A percentile compares a stretch with the other conserved stretches of the same genome.
phyloP scores from a whole-genome alignment of 768 basidiomycete genomes.

The Naematelia aurantialba region DNA sequence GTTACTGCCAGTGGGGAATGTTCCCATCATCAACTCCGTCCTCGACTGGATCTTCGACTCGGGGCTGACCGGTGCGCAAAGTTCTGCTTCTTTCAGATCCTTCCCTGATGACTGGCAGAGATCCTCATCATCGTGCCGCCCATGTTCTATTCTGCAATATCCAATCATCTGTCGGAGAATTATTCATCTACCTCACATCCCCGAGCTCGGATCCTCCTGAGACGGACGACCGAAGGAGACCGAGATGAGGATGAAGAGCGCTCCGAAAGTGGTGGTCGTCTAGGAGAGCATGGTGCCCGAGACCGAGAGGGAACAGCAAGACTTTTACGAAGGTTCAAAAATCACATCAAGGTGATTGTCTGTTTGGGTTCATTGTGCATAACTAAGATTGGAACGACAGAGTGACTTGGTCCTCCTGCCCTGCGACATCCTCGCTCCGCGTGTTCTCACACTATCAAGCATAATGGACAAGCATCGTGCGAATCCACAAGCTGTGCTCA shows the following conservation, averaged over 20 bases:
- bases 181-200: slow-evolving; percentile 61
- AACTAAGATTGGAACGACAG: slow-evolving; percentile 25
- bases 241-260: slow-evolving; percentile 42
- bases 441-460: slow-evolving; percentile 63
- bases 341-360: slow-evolving; percentile 59
- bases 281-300: slow-evolving; percentile 1
- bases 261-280: slow-evolving; percentile 5
- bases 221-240: slow-evolving; percentile 58
- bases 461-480: slow-evolving; percentile 76
- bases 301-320: slow-evolving; percentile 33
- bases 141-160: slow-evolving; percentile 58
- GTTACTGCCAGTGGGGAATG: slow-evolving; percentile 79
- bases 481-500: slow-evolving; percentile 37
- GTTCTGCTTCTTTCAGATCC: slow-evolving; percentile 5
- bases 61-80: slow-evolving; percentile 67
- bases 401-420: slow-evolving; percentile 83
- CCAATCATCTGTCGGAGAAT: slow-evolving; percentile 79
- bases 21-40: slow-evolving; percentile 76
- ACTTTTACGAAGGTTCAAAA: slow-evolving; percentile 70
- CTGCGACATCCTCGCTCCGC: slow-evolving; percentile 82
- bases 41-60: slow-evolving; percentile 83
- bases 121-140: slow-evolving; percentile 78
- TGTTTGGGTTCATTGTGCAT: neutral
- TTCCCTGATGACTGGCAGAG: slow-evolving; percentile 55
- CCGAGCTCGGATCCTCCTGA: slow-evolving; percentile 68